Conservation (phyloP, 1,284 basidiomycete genomes). For the Cerrena zonata region DNA sequence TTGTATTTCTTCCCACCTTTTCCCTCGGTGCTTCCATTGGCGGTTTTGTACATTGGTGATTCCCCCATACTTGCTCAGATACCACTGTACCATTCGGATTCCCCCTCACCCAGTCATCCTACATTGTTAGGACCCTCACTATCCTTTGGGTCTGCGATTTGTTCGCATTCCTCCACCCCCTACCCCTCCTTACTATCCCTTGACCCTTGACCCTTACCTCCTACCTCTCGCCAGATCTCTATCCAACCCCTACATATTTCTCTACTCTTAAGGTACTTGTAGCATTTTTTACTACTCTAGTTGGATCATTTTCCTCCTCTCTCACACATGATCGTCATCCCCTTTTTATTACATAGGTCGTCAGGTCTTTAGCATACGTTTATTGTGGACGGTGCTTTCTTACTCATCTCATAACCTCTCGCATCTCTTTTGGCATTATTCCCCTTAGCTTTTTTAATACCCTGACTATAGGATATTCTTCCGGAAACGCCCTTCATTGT, state of each 20-base stretch:
- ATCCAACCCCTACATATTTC: too few species aligned
- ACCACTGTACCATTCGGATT: background rate
- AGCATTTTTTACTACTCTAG: background rate
- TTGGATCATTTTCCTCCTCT: background rate
- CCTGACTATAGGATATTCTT: background rate
- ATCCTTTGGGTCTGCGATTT: background rate
- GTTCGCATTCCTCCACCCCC: background rate
- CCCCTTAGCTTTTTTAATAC: background rate
- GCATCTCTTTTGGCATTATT: background rate
- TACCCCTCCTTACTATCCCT: background rate
- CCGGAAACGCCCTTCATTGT: too few species aligned
- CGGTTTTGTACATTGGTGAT: background rate
- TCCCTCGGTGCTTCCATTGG: background rate
- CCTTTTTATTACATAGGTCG: background rate
- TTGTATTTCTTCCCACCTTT: too few species aligned
- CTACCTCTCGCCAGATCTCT: background rate
- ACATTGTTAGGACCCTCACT: background rate
- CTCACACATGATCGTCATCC: background rate
- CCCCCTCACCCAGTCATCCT: background rate
- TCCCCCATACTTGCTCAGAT: background rate
- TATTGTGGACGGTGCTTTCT: too few species aligned
- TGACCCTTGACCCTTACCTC: constrained; percentile 4
- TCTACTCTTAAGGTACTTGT: too few species aligned
- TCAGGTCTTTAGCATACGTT: background rate
- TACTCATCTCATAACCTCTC: background rate